Conservation (phyloP, 2,329 filamentous ascomycete genomes). For the Gremmenia infestans region DNA sequence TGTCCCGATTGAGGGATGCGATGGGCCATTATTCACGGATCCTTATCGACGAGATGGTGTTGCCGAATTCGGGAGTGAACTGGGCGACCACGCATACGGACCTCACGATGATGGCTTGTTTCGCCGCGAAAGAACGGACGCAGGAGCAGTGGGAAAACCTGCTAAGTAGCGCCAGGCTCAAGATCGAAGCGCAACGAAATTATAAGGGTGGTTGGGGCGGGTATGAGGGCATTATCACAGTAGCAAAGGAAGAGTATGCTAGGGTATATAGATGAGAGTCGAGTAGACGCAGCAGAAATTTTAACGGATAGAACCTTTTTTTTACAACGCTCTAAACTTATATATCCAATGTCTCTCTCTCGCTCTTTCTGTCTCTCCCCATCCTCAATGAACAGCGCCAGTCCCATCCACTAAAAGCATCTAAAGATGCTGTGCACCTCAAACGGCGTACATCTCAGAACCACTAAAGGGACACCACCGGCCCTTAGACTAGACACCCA, state of each 20-base stretch:
- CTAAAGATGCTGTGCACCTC: too few relatives aligned
- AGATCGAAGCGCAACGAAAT: background rate
- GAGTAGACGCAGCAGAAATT: background rate
- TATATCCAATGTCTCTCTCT: too few relatives aligned
- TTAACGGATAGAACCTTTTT: background rate
- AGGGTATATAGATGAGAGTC: background rate
- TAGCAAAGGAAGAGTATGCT: background rate
- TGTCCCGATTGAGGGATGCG: background rate
- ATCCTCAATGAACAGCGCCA: too few relatives aligned
- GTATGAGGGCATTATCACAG: background rate
- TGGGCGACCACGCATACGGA: conserved; percentile 32
- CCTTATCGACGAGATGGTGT: conserved; percentile 34
- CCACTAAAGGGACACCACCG: too few relatives aligned
- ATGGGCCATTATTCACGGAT: conserved; percentile 31
- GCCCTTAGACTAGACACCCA: too few relatives aligned
- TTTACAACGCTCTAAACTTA: background rate
- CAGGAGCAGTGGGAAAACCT: conserved; percentile 29
- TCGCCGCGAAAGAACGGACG: conserved; percentile 31
- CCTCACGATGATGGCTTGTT: conserved; percentile 33
- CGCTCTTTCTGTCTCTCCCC: too few relatives aligned
- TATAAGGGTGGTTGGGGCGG: background rate
- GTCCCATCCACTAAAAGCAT: too few relatives aligned
- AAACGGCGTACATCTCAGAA: too few relatives aligned
- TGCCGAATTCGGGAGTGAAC: conserved; percentile 27
- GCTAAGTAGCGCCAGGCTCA: background rate